These are phyloP conservation scores for Alternaria arborescens DNA, from an alignment of 2,329 filamentous ascomycete species.

Conservation along the genomic window DNA sequence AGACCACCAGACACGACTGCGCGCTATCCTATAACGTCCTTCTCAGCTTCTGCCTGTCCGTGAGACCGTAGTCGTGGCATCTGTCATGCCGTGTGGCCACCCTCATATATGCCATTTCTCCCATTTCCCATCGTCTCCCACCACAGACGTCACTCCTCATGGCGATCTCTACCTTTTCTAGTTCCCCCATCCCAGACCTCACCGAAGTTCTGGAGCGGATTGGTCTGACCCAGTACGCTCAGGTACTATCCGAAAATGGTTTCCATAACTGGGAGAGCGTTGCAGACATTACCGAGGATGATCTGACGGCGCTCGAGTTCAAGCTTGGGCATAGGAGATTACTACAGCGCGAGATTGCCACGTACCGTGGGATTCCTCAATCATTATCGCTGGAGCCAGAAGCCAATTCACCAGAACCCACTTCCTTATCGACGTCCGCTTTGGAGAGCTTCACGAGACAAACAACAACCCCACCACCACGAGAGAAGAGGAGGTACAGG, in stretches of 20 bases:
- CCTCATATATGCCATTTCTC: constrained; percentile 20
- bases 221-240: constrained; percentile 40
- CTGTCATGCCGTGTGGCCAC: constrained; percentile 11
- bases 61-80: constrained; percentile 9
- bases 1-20: constrained; percentile 24
- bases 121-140: constrained; percentile 24
- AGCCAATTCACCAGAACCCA: constrained; percentile 23
- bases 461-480: constrained; percentile 30
- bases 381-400: constrained; percentile 39
- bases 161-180: constrained; percentile 39
- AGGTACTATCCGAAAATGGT: constrained; percentile 45
- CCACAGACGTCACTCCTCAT: constrained; percentile 32
- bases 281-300: constrained; percentile 53
- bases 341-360: constrained; percentile 53
- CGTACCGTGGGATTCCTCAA: constrained; percentile 43
- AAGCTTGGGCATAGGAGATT: constrained; percentile 52
- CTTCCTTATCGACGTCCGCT: constrained; percentile 41
- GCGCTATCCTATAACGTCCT: constrained; percentile 16
- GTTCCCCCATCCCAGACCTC: constrained; percentile 32
- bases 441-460: constrained; percentile 38
- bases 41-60: constrained; percentile 13
- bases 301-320: constrained; percentile 48
- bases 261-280: constrained; percentile 51
- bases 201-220: constrained; percentile 43
- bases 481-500: constrained; percentile 50